Evolutionary conservation across 1,284 basidiomycete genomes (phyloP).

Genomic region (Coriolopsis trogii): DNA sequence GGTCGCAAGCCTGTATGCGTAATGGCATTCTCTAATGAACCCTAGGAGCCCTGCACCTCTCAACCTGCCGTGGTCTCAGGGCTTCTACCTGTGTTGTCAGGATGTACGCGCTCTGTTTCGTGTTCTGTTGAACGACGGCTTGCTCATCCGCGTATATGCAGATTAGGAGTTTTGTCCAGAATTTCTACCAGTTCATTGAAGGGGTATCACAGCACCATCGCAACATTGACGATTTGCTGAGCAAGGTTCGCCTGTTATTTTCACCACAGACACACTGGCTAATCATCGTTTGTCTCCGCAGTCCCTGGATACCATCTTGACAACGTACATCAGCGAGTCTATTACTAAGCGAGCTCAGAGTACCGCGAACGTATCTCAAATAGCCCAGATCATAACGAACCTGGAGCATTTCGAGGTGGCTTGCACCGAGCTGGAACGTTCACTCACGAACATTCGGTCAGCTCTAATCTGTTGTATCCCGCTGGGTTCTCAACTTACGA

Average conservation of each 20-base stretch:
- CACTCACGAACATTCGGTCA: conserved; percentile 81
- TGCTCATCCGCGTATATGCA: conserved; percentile 32
- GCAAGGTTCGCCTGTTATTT: conserved; percentile 59
- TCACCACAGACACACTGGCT: not conserved
- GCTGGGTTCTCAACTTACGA: not conserved
- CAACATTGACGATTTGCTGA: conserved; percentile 91
- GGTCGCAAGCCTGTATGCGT: conserved; percentile 25
- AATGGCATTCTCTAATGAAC: not conserved
- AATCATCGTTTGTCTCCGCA: conserved; percentile 34
- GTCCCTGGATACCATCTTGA: conserved; percentile 88
- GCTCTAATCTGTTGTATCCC: conserved; percentile 3
- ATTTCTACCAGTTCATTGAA: conserved; percentile 97
- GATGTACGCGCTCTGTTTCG: conserved; percentile 68
- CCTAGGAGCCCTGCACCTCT: conserved; percentile 72
- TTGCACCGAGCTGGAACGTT: conserved; percentile 85
- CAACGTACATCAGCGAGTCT: conserved; percentile 78
- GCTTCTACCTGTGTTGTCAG: conserved; percentile 94
- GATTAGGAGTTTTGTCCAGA: conserved; percentile 92
- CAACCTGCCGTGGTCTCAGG: conserved; percentile 91
- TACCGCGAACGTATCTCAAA: conserved; percentile 87
- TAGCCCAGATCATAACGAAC: conserved; percentile 94
- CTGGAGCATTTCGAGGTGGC: conserved; percentile 91
- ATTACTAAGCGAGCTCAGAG: conserved; percentile 74
- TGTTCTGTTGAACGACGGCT: not conserved
- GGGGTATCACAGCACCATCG: conserved; percentile 91